Conservation (phyloP, 2,329 filamentous ascomycete genomes). For the Annulohypoxylon truncatum region DNA sequence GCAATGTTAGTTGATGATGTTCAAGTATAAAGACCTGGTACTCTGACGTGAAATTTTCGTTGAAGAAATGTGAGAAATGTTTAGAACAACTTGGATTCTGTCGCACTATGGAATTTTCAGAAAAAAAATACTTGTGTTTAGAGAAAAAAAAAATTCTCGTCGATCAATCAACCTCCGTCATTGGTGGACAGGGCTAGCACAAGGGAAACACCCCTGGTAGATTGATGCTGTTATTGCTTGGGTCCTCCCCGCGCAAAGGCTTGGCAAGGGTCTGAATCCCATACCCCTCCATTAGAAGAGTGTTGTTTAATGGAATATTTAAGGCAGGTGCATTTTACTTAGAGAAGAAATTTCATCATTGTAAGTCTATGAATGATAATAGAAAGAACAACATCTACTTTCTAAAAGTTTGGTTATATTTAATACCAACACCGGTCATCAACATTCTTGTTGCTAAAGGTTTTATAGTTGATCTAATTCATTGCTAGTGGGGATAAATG, state of each 20-base stretch:
- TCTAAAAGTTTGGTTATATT: no score
- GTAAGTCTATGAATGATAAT: no score
- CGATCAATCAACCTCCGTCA: constrained; percentile 35
- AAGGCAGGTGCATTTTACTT: no score
- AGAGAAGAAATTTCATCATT: no score
- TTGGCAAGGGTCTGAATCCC: constrained; percentile 31
- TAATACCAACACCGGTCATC: no score
- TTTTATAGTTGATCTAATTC: not conserved
- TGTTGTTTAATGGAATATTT: not conserved
- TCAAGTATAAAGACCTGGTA: not conserved
- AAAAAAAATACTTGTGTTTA: constrained; percentile 16
- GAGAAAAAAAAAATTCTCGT: constrained; percentile 42
- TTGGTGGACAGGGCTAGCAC: constrained; percentile 38
- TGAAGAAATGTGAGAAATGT: not conserved
- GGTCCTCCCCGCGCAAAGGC: constrained; percentile 19
- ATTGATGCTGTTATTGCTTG: not conserved
- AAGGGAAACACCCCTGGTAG: constrained; percentile 27
- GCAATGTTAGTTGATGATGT: not conserved
- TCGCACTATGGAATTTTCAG: constrained; percentile 3
- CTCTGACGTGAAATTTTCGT: constrained; percentile 2
- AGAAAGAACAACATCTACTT: no score
- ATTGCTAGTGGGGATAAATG: not conserved
- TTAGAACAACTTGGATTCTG: not conserved
- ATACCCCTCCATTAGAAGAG: not conserved
- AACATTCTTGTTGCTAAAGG: not conserved